Conservation (phyloP, 2,329 filamentous ascomycete species). For the Penicillium sumatraense region DNA sequence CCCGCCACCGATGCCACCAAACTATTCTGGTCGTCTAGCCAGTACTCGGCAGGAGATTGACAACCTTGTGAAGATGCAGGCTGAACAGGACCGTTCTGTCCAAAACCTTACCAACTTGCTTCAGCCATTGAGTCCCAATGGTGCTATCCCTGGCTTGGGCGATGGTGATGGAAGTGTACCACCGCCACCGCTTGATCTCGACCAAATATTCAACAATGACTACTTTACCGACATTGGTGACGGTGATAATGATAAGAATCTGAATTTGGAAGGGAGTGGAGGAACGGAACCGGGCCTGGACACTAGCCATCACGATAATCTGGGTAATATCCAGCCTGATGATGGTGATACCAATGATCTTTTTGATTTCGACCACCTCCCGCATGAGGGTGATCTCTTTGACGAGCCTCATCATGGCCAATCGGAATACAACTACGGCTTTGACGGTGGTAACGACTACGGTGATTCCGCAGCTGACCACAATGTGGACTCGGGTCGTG, state of each 20-base stretch:
- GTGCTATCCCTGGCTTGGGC: slow-evolving; percentile 73
- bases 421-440: slow-evolving; percentile 39
- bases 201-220: slow-evolving; percentile 63
- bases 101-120: slow-evolving; percentile 74
- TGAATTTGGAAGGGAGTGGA: slow-evolving; percentile 27
- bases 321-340: slow-evolving; percentile 24
- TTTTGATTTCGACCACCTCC: slow-evolving; percentile 47
- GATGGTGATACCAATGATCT: slow-evolving; percentile 43
- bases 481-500: slow-evolving; percentile 35
- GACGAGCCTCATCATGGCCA: slow-evolving; percentile 30
- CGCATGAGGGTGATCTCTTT: slow-evolving; percentile 39
- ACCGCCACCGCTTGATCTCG: slow-evolving; percentile 57
- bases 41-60: slow-evolving; percentile 77
- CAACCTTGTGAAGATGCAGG: slow-evolving; percentile 75
- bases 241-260: slow-evolving; percentile 33
- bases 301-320: slow-evolving; percentile 21
- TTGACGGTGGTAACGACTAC: slow-evolving; percentile 32
- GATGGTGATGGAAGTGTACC: slow-evolving; percentile 47
- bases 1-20: slow-evolving; percentile 58
- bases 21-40: slow-evolving; percentile 56
- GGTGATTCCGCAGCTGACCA: slow-evolving; percentile 20
- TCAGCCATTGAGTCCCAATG: slow-evolving; percentile 78
- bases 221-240: slow-evolving; percentile 55
- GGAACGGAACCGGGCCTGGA: slow-evolving; percentile 18
- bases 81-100: slow-evolving; percentile 77